These are phyloP conservation scores for Arabidopsis suecica DNA, from an alignment of 345 rosid species.

Conservation along the genomic window DNA sequence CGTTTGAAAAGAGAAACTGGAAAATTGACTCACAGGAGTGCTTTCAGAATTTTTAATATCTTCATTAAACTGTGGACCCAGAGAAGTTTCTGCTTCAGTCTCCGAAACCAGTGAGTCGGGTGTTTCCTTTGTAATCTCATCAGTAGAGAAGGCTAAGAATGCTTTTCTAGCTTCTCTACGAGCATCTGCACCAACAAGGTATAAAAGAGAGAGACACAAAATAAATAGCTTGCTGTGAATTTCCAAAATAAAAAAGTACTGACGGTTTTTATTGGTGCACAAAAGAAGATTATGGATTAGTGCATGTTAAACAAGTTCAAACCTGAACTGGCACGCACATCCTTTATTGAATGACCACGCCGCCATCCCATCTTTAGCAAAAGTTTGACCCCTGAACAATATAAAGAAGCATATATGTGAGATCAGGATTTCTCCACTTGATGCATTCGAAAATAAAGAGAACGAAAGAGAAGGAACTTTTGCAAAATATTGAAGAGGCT, in stretches of 20 bases:
- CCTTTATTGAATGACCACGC: conserved; percentile 83
- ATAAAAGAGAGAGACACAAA: conserved; percentile 23
- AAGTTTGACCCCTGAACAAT: conserved; percentile 75
- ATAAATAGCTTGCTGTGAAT: conserved; percentile 14
- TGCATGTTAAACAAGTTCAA: conserved; percentile 33
- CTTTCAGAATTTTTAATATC: conserved; percentile 58
- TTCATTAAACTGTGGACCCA: conserved; percentile 48
- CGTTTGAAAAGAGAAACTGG: conserved; percentile 30
- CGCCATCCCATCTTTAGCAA: conserved; percentile 98
- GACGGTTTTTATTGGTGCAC: conserved; percentile 3
- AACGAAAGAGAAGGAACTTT: not conserved
- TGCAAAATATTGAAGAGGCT: conserved; percentile 19
- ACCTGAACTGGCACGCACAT: conserved; percentile 60
- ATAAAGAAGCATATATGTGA: conserved; percentile 34
- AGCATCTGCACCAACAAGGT: conserved; percentile 57
- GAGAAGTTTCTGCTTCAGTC: conserved; percentile 49
- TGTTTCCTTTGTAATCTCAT: conserved; percentile 52
- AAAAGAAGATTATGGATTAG: conserved; percentile 13
- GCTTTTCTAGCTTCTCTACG: conserved; percentile 99
- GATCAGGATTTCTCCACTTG: conserved; percentile 16
- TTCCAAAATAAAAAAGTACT: conserved; percentile 12
- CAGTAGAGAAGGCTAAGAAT: conserved; percentile 79
- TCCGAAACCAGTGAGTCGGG: conserved; percentile 50
- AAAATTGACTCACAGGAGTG: conserved; percentile 72
- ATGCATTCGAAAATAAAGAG: conserved; percentile 9